Evolutionary conservation across 169 alveolate species (phyloP), one percentile per base, ranked within the genome.

Genomic region (Amoebophrya sp.): DNA sequence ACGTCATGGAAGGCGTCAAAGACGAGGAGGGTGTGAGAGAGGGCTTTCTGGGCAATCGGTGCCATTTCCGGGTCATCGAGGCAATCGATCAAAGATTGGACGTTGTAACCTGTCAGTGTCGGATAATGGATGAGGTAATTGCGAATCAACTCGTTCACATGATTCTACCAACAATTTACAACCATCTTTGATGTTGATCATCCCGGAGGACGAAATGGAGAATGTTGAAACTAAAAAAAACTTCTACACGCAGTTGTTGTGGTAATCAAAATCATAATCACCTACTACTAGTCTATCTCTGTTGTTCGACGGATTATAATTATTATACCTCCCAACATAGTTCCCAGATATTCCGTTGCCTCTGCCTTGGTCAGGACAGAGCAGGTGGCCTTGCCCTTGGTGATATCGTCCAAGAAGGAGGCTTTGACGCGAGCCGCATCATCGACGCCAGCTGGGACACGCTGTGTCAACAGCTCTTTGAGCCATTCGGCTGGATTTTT

Each of bases 1-100:
- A 92, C 94, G 41, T 92, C 94, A 29, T 92, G 65, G 89, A 55
- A 92, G 23, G 94, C 94, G 76, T 92, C 94, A 78, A 92, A 92
- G 92, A 92, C 90, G 77, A 92, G 65, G 89, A 92, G 83, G 36
- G 83, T 65, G 83, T 65, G 83, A 10, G 83, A 12, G 38, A 65
- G 83, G 10, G 83, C 83, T 36, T 65, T 65, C 33, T 65, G 83
- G 38, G 83, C 12, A 18, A 65, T 65, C 83, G 83, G 83, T 10
- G 83, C 83, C 39, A 65, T 29, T 10, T 65, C 83, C 83, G 83
- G 33, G 33, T 65, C 83, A 36, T 65, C 83, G 38, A 65, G 26
- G 38, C 39, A 29, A 36, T 65, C 83, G 26, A 65, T 65, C 83
- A 65, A 18, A 18, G 38, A 65, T 36, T 65, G 83, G 38, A 65